Evolutionary conservation across 2,329 filamentous ascomycete genomes (phyloP).

Genomic region (Talaromyces sp.): DNA sequence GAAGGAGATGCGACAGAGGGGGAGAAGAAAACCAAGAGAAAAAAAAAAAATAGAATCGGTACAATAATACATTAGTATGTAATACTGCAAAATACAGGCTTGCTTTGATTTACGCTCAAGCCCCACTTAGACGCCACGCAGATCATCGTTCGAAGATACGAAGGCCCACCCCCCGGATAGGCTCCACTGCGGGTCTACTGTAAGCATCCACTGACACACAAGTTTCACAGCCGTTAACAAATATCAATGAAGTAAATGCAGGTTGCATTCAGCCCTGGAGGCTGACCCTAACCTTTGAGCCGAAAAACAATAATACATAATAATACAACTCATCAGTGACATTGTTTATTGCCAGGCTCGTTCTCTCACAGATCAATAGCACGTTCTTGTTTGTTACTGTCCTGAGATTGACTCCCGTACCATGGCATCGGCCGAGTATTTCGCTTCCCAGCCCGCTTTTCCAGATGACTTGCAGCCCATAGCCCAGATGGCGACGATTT

Average conservation of each 20-base stretch:
- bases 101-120: neutral
- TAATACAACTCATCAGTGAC: neutral
- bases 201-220: too few species aligned
- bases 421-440: neutral
- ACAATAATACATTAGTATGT: neutral
- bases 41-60: neutral
- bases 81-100: neutral
- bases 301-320: neutral
- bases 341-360: neutral
- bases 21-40: too few species aligned
- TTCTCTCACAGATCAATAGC: neutral
- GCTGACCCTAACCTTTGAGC: too few species aligned
- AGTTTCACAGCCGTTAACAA: too few species aligned
- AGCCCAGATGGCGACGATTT: neutral
- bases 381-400: neutral
- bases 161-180: neutral
- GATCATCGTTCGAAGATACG: too few species aligned
- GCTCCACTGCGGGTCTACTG: neutral
- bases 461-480: constrained; percentile 5
- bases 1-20: too few species aligned
- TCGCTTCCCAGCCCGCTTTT: neutral
- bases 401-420: neutral
- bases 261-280: too few species aligned
- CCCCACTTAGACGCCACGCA: neutral
- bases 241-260: too few species aligned